phyloP scores from a whole-genome alignment of 2,329 filamentous ascomycete species.

The Trichoderma sp. region DNA sequence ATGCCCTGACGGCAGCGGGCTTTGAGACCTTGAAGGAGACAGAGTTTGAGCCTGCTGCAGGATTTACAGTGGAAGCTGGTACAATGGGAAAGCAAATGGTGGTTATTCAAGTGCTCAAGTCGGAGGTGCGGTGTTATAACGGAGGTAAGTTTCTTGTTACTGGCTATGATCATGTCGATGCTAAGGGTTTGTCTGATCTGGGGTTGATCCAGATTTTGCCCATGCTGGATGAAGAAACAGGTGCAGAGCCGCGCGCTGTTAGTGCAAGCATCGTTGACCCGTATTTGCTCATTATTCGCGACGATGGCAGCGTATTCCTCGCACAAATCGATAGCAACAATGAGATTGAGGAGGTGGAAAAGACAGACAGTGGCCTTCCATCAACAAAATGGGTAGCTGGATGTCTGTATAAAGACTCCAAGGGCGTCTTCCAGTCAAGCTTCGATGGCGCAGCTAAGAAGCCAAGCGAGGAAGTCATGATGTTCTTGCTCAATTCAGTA shows the following conservation, averaged over 20 bases:
- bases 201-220: slow-evolving; percentile 88
- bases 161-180: not conserved
- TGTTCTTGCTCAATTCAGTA: slow-evolving; percentile 76
- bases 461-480: slow-evolving; percentile 56
- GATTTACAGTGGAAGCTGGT: slow-evolving; percentile 81
- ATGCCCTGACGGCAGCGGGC: slow-evolving; percentile 69
- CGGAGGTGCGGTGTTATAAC: slow-evolving; percentile 88
- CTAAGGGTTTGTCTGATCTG: slow-evolving; percentile 55
- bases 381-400: slow-evolving; percentile 78
- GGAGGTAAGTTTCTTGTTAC: slow-evolving; percentile 60
- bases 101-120: slow-evolving; percentile 84
- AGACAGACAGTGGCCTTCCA: slow-evolving; percentile 56
- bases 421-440: slow-evolving; percentile 53
- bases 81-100: slow-evolving; percentile 78
- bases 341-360: slow-evolving; percentile 81
- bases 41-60: slow-evolving; percentile 90
- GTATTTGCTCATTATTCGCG: slow-evolving; percentile 78
- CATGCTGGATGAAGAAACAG: slow-evolving; percentile 88
- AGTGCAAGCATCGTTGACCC: slow-evolving; percentile 85
- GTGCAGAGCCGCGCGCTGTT: slow-evolving; percentile 74
- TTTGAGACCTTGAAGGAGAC: slow-evolving; percentile 77
- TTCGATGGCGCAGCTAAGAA: slow-evolving; percentile 43
- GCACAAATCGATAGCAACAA: slow-evolving; percentile 75
- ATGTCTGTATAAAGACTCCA: slow-evolving; percentile 74
- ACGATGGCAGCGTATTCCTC: slow-evolving; percentile 79